Evolutionary conservation across 1,284 basidiomycete species (phyloP), one percentile per base, ranked within the genome.

Genomic region (Boletellus dicymbophilus): DNA sequence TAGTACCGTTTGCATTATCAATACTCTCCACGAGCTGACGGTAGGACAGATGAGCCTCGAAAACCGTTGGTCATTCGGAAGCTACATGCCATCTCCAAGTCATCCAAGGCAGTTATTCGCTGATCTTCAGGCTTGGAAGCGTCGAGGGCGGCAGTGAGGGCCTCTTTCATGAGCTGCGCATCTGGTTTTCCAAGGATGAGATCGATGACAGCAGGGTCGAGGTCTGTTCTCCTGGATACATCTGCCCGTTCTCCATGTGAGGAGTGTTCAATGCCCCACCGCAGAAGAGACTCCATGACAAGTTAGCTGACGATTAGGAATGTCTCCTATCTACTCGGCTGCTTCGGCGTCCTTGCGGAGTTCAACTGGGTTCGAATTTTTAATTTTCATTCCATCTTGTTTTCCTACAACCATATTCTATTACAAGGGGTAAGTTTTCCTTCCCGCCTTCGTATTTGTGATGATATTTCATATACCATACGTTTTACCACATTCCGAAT

Each of bases 1-100:
- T n/a, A n/a, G 51, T 57, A 90, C 90, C 87, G 66, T 95, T 98
- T 3, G 96, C 95, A 68, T 99, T 99, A 65, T 99, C 96, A 50
- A 99, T 93, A 40, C 84, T 81, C 68, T 98, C 95, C 56, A 98
- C 81, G 23, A 98, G 77, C 93, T 94, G 59, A 16, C 49, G 42
- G 41, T 10, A 30, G 4, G 20, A 36, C 22, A 3, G 37, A 39
- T 28, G 22, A 45, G 46, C 34, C 16, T 43, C 12, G 13, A 15
- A 33, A 34, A 11, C 8, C 7, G 15, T 1, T 5, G 1, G 34
- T 20, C 4, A 22, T 21, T 25, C 10, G n/a, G 8, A 44, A 18
- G 11, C 7, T 18, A 67, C 76, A 47, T 48, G 93, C 93, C 94
- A 98, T 94, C 72, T 99, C 97, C 48, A 98, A 80, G 67, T 98